phyloP scores from a whole-genome alignment of 2,329 filamentous ascomycete genomes.

The Arachnomyces sp. region DNA sequence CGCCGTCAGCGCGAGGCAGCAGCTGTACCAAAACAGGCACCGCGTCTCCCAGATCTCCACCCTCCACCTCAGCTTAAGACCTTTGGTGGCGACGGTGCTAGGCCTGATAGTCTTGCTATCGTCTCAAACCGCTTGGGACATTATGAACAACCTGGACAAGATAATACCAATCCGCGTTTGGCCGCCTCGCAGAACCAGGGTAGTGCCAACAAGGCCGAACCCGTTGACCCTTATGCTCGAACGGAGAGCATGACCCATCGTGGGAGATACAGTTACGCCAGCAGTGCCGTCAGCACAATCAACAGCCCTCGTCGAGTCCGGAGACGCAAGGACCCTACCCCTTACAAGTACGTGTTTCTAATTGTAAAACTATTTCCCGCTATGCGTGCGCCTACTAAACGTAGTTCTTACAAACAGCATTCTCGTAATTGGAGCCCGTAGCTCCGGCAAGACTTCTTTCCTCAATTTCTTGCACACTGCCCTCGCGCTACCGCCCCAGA shows the following conservation, averaged over 20 bases:
- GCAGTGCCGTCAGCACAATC: slow-evolving; percentile 80
- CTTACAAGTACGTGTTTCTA: slow-evolving; percentile 78
- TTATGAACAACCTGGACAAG: slow-evolving; percentile 25
- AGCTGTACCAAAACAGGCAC: slow-evolving; percentile 51
- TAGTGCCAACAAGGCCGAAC: slow-evolving; percentile 42
- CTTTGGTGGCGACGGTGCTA: slow-evolving; percentile 55
- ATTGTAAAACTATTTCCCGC: background rate
- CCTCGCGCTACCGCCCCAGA: slow-evolving; percentile 73
- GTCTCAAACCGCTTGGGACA: slow-evolving; percentile 41
- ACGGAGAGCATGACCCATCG: slow-evolving; percentile 95
- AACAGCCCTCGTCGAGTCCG: slow-evolving; percentile 88
- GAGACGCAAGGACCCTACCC: slow-evolving; percentile 92
- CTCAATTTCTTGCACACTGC: slow-evolving; percentile 89
- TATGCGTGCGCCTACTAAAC: background rate
- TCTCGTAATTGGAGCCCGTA: slow-evolving; percentile 78
- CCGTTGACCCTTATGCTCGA: slow-evolving; percentile 69
- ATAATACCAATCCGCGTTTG: slow-evolving; percentile 18
- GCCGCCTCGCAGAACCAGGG: slow-evolving; percentile 15
- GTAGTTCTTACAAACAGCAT: slow-evolving; percentile 50
- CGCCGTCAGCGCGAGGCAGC: slow-evolving; percentile 50
- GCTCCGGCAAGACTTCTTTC: slow-evolving; percentile 91
- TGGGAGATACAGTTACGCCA: slow-evolving; percentile 92
- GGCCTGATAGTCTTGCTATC: slow-evolving; percentile 57
- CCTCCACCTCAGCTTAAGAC: slow-evolving; percentile 45
- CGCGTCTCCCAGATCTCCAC: slow-evolving; percentile 44